phyloP scores from a whole-genome alignment of 139 green algal species.

The Chlamydomonas applanata region DNA sequence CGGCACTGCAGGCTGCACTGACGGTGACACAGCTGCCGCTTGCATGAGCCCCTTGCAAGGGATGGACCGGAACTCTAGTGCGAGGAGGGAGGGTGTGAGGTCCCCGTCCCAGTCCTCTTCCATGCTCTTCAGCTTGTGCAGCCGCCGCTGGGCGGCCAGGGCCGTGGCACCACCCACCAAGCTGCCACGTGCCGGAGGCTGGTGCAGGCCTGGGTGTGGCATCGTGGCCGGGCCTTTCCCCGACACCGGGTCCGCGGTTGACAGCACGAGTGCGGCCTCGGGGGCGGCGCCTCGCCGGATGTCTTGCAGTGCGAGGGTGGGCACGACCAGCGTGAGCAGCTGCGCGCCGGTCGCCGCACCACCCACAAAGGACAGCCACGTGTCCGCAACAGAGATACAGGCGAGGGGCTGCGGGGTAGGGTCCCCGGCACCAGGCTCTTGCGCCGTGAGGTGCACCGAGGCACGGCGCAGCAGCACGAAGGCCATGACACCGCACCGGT shows the following conservation, averaged over 20 bases:
- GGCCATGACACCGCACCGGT: constrained; percentile 29
- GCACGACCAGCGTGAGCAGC: constrained; percentile 60
- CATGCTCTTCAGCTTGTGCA: neutral
- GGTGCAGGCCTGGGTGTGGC: too few species aligned
- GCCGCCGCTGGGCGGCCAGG: neutral
- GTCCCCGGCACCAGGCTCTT: neutral
- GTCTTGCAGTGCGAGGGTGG: constrained; percentile 55
- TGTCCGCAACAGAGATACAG: constrained; percentile 19
- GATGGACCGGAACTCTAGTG: constrained; percentile 37
- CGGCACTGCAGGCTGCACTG: neutral
- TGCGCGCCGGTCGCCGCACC: constrained; percentile 39
- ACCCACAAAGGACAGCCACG: too few species aligned
- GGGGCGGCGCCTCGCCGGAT: constrained; percentile 57
- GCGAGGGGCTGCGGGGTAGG: constrained; percentile 10
- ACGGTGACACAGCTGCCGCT: too few species aligned
- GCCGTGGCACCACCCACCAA: neutral
- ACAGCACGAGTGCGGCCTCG: constrained; percentile 68
- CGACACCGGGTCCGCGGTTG: constrained; percentile 34
- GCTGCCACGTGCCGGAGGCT: too few species aligned
- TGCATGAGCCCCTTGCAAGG: too few species aligned
- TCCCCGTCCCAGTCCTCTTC: neutral
- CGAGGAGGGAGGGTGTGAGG: constrained; percentile 47
- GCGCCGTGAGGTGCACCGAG: constrained; percentile 56
- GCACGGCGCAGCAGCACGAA: constrained; percentile 55
- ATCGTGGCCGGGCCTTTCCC: too few species aligned